phyloP scores from a whole-genome alignment of 768 basidiomycete species.

The Tricholoma hemisulphureum region DNA sequence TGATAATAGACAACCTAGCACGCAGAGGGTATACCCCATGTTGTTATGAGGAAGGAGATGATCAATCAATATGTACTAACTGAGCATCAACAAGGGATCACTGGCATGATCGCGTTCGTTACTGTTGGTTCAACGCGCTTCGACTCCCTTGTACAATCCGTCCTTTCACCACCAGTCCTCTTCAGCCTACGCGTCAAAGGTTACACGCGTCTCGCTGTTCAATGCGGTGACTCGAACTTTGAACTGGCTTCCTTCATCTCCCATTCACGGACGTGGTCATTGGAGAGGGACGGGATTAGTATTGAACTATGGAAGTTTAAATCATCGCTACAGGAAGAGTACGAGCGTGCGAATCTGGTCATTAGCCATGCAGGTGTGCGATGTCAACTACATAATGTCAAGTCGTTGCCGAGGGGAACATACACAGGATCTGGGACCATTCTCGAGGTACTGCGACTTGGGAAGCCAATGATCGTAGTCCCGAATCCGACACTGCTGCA shows the following conservation, averaged over 20 bases:
- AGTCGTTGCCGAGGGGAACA: slow-evolving; percentile 1
- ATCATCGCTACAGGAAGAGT: slow-evolving; percentile 64
- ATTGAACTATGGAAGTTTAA: slow-evolving; percentile 76
- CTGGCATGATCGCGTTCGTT: slow-evolving; percentile 57
- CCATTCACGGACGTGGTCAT: slow-evolving; percentile 24
- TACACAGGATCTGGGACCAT: slow-evolving; percentile 88
- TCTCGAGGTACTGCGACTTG: slow-evolving; percentile 75
- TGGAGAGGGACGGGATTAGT: slow-evolving; percentile 41
- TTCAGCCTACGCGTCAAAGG: slow-evolving; percentile 50
- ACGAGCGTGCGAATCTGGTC: slow-evolving; percentile 68
- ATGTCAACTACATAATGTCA: neutral
- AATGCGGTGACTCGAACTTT: slow-evolving; percentile 72
- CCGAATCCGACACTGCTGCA: slow-evolving; percentile 88
- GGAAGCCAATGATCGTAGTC: slow-evolving; percentile 79
- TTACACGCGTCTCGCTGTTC: slow-evolving; percentile 63
- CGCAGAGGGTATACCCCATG: slow-evolving; percentile 93
- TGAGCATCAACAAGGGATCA: slow-evolving; percentile 2
- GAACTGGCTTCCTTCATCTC: slow-evolving; percentile 31
- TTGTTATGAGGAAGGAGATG: slow-evolving; percentile 7
- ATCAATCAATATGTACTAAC: too few relatives aligned
- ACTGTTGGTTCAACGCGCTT: slow-evolving; percentile 92
- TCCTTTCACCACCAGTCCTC: slow-evolving; percentile 59
- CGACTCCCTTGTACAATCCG: slow-evolving; percentile 64
- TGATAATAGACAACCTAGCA: slow-evolving; percentile 57
- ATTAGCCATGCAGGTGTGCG: slow-evolving; percentile 92